phyloP scores from a whole-genome alignment of 116 monocot genomes.

The Cymodocea nodosa region DNA sequence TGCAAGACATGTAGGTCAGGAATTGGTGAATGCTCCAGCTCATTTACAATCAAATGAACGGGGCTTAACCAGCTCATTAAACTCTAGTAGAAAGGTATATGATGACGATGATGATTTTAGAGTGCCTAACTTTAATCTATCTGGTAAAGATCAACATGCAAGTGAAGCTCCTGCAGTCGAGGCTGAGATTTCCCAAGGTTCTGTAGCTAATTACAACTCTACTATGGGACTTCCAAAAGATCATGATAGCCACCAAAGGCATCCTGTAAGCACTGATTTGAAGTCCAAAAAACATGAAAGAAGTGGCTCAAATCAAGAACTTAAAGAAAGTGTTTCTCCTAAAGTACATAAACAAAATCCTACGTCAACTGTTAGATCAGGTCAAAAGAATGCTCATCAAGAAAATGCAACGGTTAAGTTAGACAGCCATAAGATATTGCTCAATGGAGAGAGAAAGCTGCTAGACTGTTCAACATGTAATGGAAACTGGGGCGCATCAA shows the following conservation, averaged over 20 bases:
- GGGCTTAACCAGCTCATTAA: conserved; percentile 2
- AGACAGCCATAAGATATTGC: neutral
- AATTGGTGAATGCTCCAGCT: neutral
- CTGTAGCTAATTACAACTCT: conserved; percentile 11
- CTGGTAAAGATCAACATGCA: conserved; percentile 8
- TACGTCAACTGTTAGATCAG: conserved; percentile 4
- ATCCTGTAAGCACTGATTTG: conserved; percentile 4
- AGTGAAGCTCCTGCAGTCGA: conserved; percentile 7
- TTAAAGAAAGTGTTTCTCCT: conserved; percentile 1
- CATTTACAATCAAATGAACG: conserved; percentile 8
- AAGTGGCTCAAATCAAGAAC: conserved; percentile 7
- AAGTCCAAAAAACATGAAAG: conserved; percentile 13
- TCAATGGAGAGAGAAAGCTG: neutral
- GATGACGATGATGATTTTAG: conserved; percentile 54
- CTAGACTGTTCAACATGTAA: neutral
- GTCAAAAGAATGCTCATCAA: conserved; percentile 11
- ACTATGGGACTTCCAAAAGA: conserved; percentile 4
- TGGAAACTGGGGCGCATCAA: neutral
- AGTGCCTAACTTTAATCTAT: conserved; percentile 47
- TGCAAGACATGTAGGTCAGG: neutral
- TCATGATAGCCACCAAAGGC: conserved; percentile 13
- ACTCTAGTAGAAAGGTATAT: conserved; percentile 11
- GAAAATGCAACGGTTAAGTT: conserved; percentile 3
- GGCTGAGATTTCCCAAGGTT: conserved; percentile 6
- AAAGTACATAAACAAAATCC: conserved; percentile 5